Evolutionary conservation across 371 early-diverging fungal species (phyloP), one percentile per base, ranked within the genome.

Genomic region (Rhizopus delemar): DNA sequence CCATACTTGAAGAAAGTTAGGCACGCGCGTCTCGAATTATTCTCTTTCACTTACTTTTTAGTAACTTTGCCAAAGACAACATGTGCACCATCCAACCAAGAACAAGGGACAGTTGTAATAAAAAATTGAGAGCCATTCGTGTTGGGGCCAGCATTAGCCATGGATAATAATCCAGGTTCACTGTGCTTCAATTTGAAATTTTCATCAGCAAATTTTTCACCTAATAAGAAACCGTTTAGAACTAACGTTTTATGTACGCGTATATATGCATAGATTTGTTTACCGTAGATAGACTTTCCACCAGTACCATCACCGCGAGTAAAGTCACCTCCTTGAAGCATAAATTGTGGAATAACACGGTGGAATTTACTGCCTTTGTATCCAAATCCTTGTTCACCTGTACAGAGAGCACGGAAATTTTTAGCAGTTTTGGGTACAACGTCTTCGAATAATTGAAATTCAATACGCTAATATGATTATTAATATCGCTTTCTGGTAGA

Each of bases 241-340:
- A 45, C 0, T 11, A 7, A 3, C 0, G 3, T n/a, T 9, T 7
- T 39, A 7, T 39, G 39, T 39, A 39, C 2, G 12, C 2, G 1
- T 43, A 5, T 5, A 43, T 43, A 43, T 43, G 5, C 5, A 5
- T 43, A 43, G 5, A 11, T 13, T 5, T 13, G n/a, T 9, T 74
- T 58, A 62, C 98, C 98, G 68, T 99, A 99, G 72, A 99, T 99
- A 73, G 93, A 92, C 78, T 86, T 86, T 61, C 93, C 90, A 62
- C 99, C 99, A 34, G 98, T 97, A 61, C 99, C 99, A 85, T 99
- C 86, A 69, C 78, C 77, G 54, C 77, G 74, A 75, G 91, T 90
- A 78, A 99, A 89, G 83, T 99, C 99, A 63, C 99, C 99, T 61
- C 99, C 99, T 79, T 99, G 99, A 43, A 98, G 85, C 97, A 99